Evolutionary conservation across 805 yeast species (phyloP).

Genomic region (Metschnikowia similis): DNA sequence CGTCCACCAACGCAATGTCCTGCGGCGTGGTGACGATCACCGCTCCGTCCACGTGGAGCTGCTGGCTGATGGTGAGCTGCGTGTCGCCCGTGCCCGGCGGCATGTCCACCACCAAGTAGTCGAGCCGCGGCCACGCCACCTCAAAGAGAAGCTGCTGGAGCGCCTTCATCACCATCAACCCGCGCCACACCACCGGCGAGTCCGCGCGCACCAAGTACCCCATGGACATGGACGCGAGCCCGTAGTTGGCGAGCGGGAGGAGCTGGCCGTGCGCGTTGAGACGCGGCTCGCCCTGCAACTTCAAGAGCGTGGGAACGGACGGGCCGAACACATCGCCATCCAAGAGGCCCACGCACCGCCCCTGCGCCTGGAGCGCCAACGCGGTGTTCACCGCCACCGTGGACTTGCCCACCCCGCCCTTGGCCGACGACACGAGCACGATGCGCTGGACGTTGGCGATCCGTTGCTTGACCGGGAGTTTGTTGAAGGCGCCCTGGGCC

Average conservation of each 20-base stretch:
- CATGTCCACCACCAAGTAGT: constrained; percentile 72
- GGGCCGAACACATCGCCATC: constrained; percentile 88
- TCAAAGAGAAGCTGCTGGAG: constrained; percentile 79
- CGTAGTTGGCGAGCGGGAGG: constrained; percentile 67
- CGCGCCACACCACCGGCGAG: constrained; percentile 80
- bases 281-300: constrained; percentile 67
- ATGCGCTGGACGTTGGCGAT: constrained; percentile 62
- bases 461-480: constrained; percentile 47
- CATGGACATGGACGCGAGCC: constrained; percentile 84
- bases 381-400: constrained; percentile 72
- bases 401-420: constrained; percentile 81
- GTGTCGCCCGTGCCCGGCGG: constrained; percentile 94
- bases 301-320: constrained; percentile 68
- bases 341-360: constrained; percentile 60
- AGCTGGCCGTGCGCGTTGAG: constrained; percentile 49
- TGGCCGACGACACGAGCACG: constrained; percentile 67
- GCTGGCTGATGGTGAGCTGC: constrained; percentile 78
- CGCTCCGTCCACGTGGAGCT: constrained; percentile 71
- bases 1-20: constrained; percentile 78
- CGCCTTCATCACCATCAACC: constrained; percentile 83
- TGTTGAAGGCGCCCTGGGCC: constrained; percentile 3
- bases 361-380: constrained; percentile 49
- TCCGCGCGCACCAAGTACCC: constrained; percentile 68
- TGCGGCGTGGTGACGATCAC: constrained; percentile 83
- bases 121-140: constrained; percentile 68